Conservation (phyloP, 2,329 filamentous ascomycete genomes). For the Phymatotrichopsis omnivora region DNA sequence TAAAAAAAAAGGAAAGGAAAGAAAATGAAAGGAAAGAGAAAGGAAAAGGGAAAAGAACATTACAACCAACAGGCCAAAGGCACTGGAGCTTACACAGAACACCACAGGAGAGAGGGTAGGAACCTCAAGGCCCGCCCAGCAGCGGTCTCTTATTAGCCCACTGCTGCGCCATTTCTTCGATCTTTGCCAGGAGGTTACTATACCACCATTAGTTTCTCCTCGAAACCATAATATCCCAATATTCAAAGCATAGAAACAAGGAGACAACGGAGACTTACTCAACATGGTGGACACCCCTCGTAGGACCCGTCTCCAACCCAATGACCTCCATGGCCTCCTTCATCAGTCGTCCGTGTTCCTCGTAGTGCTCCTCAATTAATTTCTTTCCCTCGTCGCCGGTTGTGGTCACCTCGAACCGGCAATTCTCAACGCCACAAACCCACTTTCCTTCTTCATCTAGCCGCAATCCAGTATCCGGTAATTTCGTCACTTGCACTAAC, state of each 20-base stretch:
- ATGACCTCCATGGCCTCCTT: constrained; percentile 22
- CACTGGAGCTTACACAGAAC: too few species aligned
- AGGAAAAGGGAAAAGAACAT: too few species aligned
- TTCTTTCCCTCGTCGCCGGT: background rate
- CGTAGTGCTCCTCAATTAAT: constrained; percentile 21
- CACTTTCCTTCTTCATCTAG: constrained; percentile 14
- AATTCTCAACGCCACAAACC: constrained; percentile 10
- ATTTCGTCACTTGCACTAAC: constrained; percentile 6
- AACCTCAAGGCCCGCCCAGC: too few species aligned
- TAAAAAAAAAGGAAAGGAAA: too few species aligned
- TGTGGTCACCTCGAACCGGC: constrained; percentile 3
- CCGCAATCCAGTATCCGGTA: too few species aligned
- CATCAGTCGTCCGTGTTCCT: constrained; percentile 19
- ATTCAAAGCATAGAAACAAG: background rate
- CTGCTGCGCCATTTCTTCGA: constrained; percentile 18
- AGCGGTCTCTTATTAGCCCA: too few species aligned
- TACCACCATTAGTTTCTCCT: background rate
- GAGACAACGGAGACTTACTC: constrained; percentile 9
- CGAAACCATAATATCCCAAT: background rate
- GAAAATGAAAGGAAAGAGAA: too few species aligned
- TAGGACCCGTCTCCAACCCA: constrained; percentile 9
- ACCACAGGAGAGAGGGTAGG: too few species aligned
- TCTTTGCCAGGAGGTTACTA: constrained; percentile 21
- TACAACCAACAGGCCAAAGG: too few species aligned
- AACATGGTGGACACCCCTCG: constrained; percentile 4